Evolutionary conservation across 1,139 yeast genomes (phyloP), one percentile per base, ranked within the genome.

Genomic region (Hyphopichia khmerensis): DNA sequence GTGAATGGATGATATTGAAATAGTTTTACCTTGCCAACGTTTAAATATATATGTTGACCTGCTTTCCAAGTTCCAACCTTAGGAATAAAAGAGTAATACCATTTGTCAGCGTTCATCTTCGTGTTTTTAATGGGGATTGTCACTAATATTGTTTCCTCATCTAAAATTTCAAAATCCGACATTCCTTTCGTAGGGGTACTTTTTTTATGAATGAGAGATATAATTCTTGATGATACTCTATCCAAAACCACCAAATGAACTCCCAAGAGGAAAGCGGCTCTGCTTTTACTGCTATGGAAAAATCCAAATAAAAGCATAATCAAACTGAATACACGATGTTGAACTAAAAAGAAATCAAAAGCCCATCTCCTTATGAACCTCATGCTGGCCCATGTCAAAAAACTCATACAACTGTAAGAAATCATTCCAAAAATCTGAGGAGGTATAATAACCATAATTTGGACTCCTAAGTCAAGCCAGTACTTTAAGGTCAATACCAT

Each of bases 391-490:
- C 69, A 64, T 3, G 65, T 64, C 43, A 75, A 55, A 32, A 72
- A 43, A 21, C 60, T 61, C 51, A 75, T 62, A 34, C 66, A 57
- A 3, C 64, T 62, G 48, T 66, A 72, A 0, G 79, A 70, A 42
- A 75, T 75, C 59, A 72, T 67, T 7, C 80, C 81, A 55, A 75
- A 76, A 17, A 71, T 72, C 48, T 72, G 77, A 2, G 80, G 80
- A 2, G 80, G 81, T 35, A 76, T 74, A 11, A 57, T 44, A 18
- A 74, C 47, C 78, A 74, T 74, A 14, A 71, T 55, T 15, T 56
- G 48, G 46, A 73, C 69, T 18, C 68, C 60, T 40, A 72, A 45
- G 4, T 56, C 54, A 19, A 72, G 48, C 81, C 80, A 76, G 48
- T 75, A 75, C 19, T 57, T 49, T 16, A 64, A 51, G 2, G 66